Evolutionary conservation across 1,284 basidiomycete genomes (phyloP).

Genomic region (Trichosporon coremiiforme): DNA sequence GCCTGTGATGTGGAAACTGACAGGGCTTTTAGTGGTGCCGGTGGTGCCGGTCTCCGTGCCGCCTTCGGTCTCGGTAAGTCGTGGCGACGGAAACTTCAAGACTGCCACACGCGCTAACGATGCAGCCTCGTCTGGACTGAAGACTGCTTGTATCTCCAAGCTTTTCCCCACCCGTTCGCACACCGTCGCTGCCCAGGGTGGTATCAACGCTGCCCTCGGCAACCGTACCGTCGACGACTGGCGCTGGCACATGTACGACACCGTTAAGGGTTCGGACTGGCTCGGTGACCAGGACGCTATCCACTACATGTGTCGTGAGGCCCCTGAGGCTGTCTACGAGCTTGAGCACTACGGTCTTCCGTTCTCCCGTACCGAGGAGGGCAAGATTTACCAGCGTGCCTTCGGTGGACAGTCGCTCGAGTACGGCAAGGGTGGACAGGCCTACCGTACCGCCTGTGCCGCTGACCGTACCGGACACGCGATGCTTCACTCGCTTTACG

Average conservation of each 20-base stretch:
- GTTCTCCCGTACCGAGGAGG: slow-evolving; percentile 97
- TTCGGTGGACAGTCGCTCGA: slow-evolving; percentile 99
- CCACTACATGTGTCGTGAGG: slow-evolving; percentile 98
- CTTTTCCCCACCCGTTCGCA: slow-evolving; percentile 99
- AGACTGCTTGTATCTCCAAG: slow-evolving; percentile 98
- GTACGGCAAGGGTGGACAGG: slow-evolving; percentile 97
- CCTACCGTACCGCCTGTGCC: slow-evolving; percentile 97
- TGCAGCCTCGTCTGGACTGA: slow-evolving; percentile 92
- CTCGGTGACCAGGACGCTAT: slow-evolving; percentile 99
- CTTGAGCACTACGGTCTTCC: slow-evolving; percentile 99
- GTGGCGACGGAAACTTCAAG: neutral
- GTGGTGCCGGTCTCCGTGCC: slow-evolving; percentile 95
- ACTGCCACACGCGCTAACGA: neutral
- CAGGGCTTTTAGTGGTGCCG: slow-evolving; percentile 72
- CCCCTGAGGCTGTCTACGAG: slow-evolving; percentile 65
- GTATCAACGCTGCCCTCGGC: slow-evolving; percentile 98
- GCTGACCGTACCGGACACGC: slow-evolving; percentile 99
- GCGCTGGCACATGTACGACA: slow-evolving; percentile 99
- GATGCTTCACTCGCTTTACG: slow-evolving; percentile 96
- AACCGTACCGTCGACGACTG: slow-evolving; percentile 99
- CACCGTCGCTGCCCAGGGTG: slow-evolving; percentile 98
- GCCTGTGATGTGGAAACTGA: neutral
- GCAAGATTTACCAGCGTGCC: slow-evolving; percentile 99
- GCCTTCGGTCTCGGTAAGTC: slow-evolving; percentile 80
- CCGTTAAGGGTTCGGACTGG: slow-evolving; percentile 99